Base-by-base conservation (phyloP, 768 basidiomycete genomes). In the Pseudohyphozyma bogoriensis region DNA sequence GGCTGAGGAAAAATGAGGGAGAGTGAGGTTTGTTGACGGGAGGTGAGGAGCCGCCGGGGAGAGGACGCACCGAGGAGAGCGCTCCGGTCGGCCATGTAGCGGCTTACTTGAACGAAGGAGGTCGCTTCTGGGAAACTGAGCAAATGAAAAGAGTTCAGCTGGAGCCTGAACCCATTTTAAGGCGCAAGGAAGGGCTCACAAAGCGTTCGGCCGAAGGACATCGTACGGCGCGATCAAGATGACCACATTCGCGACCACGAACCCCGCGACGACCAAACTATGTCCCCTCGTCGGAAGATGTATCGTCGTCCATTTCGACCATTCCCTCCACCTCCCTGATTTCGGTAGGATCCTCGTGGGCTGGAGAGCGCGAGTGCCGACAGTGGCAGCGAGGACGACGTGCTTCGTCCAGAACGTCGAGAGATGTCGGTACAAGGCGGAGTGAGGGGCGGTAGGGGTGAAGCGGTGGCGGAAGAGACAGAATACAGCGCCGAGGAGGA, bases 51-150 rank as follows among this genome's bases (percentile, higher is more conserved):
- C n/a, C n/a, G n/a, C n/a, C n/a, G n/a, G n/a, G n/a, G n/a, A n/a
- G n/a, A n/a, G n/a, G n/a, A n/a, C n/a, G n/a, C n/a, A 15, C 29
- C 16, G 12, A 58, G 28, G 50, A 58, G 33, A 15, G 47, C 56
- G 8, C 47, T 58, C 7, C 56, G 46, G 36, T 58, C 56, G 1
- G 56, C 37, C 31, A 58, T 50, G 28, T 18, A 28, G 35, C 56
- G 56, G 32, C 6, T 46, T 49, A 46, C 13, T 22, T 4, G 3
- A 13, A 16, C 24, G 39, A 51, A 33, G 31, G 20, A 49, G 50
- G 50, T 5, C 33, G 29, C 16, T 51, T 37, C 45, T 49, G 55
- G 15, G 16, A 42, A 20, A 46, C 7, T 15, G 20, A 22, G 29
- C n/a, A n/a, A n/a, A n/a, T 31, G 50, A 22, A 33, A 7, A 26